Evolutionary conservation across 352 stramenopile species (phyloP).

Genomic region (Pythium folliculosum): DNA sequence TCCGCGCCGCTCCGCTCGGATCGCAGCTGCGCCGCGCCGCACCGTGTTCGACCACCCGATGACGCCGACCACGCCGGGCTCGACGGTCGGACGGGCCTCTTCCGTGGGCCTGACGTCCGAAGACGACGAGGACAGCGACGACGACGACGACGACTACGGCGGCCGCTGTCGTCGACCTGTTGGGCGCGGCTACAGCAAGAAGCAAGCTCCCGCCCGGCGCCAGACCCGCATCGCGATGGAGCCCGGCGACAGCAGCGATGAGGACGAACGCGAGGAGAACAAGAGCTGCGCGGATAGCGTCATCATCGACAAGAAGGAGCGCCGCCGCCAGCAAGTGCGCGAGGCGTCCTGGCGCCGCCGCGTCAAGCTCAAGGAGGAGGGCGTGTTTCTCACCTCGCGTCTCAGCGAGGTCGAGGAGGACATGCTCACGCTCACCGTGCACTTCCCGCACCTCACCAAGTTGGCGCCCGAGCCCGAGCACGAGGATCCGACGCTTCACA

Average conservation of each 20-base stretch:
- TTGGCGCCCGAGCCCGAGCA: no score
- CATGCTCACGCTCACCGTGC: background rate
- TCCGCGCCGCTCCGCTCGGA: slow-evolving; percentile 8
- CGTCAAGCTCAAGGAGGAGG: slow-evolving; percentile 15
- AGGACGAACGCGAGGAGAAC: background rate
- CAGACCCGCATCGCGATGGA: no score
- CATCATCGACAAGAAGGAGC: slow-evolving; percentile 12
- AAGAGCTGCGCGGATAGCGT: background rate
- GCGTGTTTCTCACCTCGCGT: slow-evolving; percentile 5
- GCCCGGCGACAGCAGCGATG: no score
- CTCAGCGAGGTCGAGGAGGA: slow-evolving; percentile 7
- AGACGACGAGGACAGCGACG: slow-evolving; percentile 9
- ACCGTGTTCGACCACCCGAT: background rate
- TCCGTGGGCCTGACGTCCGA: background rate
- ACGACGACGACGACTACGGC: slow-evolving; percentile 1
- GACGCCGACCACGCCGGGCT: background rate
- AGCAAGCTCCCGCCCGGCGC: no score
- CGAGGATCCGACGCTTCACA: background rate
- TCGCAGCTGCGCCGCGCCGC: slow-evolving; percentile 6
- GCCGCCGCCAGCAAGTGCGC: slow-evolving; percentile 13
- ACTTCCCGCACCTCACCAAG: slow-evolving; percentile 7
- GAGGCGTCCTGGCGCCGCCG: slow-evolving; percentile 8
- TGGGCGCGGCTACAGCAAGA: no score
- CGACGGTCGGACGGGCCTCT: background rate
- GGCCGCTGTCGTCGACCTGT: background rate